phyloP scores from a whole-genome alignment of 345 rosid species.

The Excoecaria cochinchinensis region DNA sequence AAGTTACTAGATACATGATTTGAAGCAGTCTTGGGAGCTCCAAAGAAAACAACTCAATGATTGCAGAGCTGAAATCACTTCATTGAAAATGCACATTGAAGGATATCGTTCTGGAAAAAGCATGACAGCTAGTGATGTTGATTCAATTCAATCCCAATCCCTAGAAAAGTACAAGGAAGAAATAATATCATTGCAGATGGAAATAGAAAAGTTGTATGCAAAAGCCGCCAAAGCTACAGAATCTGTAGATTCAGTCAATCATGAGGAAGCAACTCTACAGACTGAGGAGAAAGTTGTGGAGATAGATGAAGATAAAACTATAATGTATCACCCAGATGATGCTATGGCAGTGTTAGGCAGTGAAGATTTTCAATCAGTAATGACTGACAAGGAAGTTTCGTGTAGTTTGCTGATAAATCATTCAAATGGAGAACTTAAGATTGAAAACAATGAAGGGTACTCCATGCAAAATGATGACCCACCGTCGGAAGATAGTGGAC shows the following conservation, averaged over 20 bases:
- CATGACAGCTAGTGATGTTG: conserved; percentile 43
- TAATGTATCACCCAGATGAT: conserved; percentile 42
- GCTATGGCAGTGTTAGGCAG: conserved; percentile 28
- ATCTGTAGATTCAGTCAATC: conserved; percentile 33
- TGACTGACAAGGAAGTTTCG: conserved; percentile 32
- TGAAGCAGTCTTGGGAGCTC: conserved; percentile 67
- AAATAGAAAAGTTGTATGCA: conserved; percentile 51
- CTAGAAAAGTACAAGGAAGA: conserved; percentile 59
- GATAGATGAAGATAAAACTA: conserved; percentile 61
- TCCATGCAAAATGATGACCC: conserved; percentile 46
- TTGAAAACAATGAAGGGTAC: conserved; percentile 33
- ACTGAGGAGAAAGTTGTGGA: conserved; percentile 62
- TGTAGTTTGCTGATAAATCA: conserved; percentile 32
- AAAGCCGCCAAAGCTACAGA: conserved; percentile 28
- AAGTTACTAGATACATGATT: conserved; percentile 61
- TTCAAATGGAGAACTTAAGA: conserved; percentile 34
- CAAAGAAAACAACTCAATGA: conserved; percentile 80
- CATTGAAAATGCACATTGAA: conserved; percentile 90
- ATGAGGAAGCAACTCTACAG: conserved; percentile 41
- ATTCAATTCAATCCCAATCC: conserved; percentile 49
- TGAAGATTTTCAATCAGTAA: conserved; percentile 26
- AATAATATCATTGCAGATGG: conserved; percentile 52
- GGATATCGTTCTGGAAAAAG: conserved; percentile 60
- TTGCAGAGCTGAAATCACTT: conserved; percentile 87
- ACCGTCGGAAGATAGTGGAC: conserved; percentile 34